A percentile compares a stretch with the other conserved stretches of the same genome.
These are phyloP conservation scores for Rhodotorula taiwanensis DNA, from an alignment of 768 basidiomycete species.

Conservation along the genomic window DNA sequence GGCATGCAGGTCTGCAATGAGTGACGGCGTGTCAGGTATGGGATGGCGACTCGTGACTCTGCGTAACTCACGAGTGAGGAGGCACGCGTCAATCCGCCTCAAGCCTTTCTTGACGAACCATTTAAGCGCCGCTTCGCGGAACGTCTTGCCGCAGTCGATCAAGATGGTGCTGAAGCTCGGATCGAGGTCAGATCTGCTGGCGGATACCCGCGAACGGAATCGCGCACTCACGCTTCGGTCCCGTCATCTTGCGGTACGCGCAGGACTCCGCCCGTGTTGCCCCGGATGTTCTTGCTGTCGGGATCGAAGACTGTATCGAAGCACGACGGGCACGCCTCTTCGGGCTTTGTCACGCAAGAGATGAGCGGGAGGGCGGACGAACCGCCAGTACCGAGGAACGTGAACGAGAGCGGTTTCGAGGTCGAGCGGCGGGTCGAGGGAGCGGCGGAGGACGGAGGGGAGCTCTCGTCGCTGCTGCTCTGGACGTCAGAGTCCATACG, in stretches of 20 bases:
- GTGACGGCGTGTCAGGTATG: background rate
- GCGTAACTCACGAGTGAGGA: conserved; percentile 57
- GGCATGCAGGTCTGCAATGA: conserved; percentile 3
- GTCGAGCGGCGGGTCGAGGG: background rate
- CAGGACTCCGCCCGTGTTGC: conserved; percentile 71
- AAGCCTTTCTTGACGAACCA: conserved; percentile 44
- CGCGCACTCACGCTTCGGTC: background rate
- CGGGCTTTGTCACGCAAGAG: conserved; percentile 63
- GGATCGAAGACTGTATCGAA: conserved; percentile 54
- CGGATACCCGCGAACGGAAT: too few species aligned
- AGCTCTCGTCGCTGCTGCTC: background rate
- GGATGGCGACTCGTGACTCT: background rate
- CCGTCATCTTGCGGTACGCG: conserved; percentile 44
- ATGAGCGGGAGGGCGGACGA: conserved; percentile 48
- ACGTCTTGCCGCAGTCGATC: conserved; percentile 41
- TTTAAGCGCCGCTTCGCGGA: conserved; percentile 31
- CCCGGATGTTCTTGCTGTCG: conserved; percentile 61
- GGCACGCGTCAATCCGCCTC: conserved; percentile 61
- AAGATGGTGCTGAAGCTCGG: conserved; percentile 19
- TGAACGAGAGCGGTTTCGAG: conserved; percentile 8
- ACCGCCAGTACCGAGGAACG: conserved; percentile 14
- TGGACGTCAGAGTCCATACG: background rate
- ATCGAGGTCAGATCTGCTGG: too few species aligned
- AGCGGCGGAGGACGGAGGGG: background rate
- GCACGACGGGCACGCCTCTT: conserved; percentile 57